phyloP scores from a whole-genome alignment of 176 grass and related monocot species.

The Calamus simplicifolius region DNA sequence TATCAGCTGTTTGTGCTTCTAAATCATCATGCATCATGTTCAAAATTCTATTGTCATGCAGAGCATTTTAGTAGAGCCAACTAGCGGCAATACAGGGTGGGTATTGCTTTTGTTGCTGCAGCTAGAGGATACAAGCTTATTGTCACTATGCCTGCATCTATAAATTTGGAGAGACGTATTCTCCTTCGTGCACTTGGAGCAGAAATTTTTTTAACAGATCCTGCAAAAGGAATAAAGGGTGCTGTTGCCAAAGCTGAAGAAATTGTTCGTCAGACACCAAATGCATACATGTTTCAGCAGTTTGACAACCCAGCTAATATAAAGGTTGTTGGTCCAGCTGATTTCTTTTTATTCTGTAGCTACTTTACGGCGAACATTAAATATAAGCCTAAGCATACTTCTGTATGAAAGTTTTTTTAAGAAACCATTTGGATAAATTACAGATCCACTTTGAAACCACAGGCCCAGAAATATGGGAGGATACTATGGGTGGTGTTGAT shows the following conservation, averaged over 20 bases:
- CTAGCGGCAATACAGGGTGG: constrained; percentile 84
- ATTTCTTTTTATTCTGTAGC: constrained; percentile 10
- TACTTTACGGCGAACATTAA: background rate
- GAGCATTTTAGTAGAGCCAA: constrained; percentile 88
- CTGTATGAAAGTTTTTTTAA: constrained; percentile 38
- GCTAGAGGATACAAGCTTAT: constrained; percentile 88
- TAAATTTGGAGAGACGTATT: constrained; percentile 67
- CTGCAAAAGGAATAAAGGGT: constrained; percentile 61
- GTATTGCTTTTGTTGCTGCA: constrained; percentile 72
- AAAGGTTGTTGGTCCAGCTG: constrained; percentile 40
- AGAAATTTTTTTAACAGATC: constrained; percentile 83
- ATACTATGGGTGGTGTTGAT: constrained; percentile 80
- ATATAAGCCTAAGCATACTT: background rate
- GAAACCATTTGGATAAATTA: constrained; percentile 61
- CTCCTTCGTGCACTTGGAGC: constrained; percentile 73
- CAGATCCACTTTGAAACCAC: constrained; percentile 99
- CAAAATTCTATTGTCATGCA: constrained; percentile 16
- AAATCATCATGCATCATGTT: too few species aligned
- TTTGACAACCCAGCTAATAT: constrained; percentile 72
- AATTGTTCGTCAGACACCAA: constrained; percentile 53
- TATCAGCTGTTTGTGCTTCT: too few species aligned
- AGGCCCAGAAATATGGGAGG: constrained; percentile 99
- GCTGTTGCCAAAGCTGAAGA: constrained; percentile 84
- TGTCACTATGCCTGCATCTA: constrained; percentile 77
- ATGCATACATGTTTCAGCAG: constrained; percentile 85